Base-by-base conservation (phyloP, 148 eudicot genomes). In the Diospyros lotus region DNA sequence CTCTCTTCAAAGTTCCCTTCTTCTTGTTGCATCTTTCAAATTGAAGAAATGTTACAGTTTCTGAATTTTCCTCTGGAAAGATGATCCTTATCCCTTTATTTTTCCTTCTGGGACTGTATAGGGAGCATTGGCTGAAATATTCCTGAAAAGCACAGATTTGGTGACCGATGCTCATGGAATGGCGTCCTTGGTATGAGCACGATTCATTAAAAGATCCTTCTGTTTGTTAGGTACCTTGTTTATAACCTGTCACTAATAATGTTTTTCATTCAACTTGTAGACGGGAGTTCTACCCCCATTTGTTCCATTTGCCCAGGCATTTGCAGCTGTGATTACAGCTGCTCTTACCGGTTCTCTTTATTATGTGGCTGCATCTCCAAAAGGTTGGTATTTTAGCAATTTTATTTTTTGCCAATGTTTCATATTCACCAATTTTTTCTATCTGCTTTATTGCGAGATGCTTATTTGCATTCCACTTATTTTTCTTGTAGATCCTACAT, bases 301-400 rank as follows among this genome's bases (percentile, higher is more conserved):
- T 76, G 99, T 92, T 43, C 99, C 99, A 28, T 94, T 94, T 85
- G 98, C 98, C 72, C 98, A 94, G 72, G 98, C 96, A 62, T 95
- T 95, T 86, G 99, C 99, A 62, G 97, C 99, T 38, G 97, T 89
- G 50, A 87, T 93, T 73, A 95, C 99, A 50, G 99, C 99, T 55
- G 96, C 91, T 52, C 94, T 95, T 73, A 95, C 99, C 0, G 96
- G 97, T 50, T 90, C 99, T 39, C 91, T 95, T 39, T 95, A 95
- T 73, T 95, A 92, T 28, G 81, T 95, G 65, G 97, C 99, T 51
- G 97, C 99, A 56, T 92, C 99, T 48, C 97, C 99, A 0, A 91
- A 95, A 89, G 99, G 99, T 95, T 73, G 17, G 43, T 52, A 41
- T 40, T 64, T 48, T 48, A 64, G 18, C 48, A 11, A 64, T 42